Evolutionary conservation across 2,329 filamentous ascomycete genomes (phyloP), one percentile per base, ranked within the genome.

Genomic region (Purpureocillium takamizusanense): DNA sequence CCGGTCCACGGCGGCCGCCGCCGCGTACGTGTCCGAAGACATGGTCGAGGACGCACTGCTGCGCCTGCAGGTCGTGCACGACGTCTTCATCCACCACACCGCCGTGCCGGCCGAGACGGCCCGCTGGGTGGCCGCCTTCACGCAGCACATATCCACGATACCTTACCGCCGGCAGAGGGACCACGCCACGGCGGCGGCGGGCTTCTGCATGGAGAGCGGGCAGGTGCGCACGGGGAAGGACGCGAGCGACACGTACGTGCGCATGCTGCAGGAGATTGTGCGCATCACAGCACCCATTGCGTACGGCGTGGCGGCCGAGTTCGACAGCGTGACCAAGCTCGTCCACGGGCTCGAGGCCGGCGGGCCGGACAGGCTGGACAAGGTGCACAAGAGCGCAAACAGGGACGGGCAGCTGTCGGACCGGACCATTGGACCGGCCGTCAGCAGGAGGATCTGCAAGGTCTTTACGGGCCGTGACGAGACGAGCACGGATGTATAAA

Each of bases 161-260:
- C 85, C 83, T 0, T 89, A 89, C 57, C 76, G 76, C 46, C 72
- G 65, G 37, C 68, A 70, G 47, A 60, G 62, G 16, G 72, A 77
- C 39, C 57, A 60, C 27, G 56, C 61, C 35, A 66, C 65, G 38
- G 67, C 72, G 2, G 66, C 71, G 11, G 78, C 76, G 2, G 69
- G 74, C 0, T 90, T 90, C 55, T 89, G 84, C 60, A 88, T 89
- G 81, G 83, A 86, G 38, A 66, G 69, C 1, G 85, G 85, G 0
- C 85, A 90, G 59, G 81, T 90, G 31, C 77, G 76, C 39, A 75
- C 78, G 0, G 85, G 85, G 21, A 74, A 82, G 21, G 73, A 76
- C 32, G 61, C 70, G 2, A 56, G 63, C 7, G 84, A 89, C 49
- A 86, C 79, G 0, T 90, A 82, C 45, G 65, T 78, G 33, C 76